Conservation (phyloP, 108 stramenopile genomes). For the Conticribra weissflogii region DNA sequence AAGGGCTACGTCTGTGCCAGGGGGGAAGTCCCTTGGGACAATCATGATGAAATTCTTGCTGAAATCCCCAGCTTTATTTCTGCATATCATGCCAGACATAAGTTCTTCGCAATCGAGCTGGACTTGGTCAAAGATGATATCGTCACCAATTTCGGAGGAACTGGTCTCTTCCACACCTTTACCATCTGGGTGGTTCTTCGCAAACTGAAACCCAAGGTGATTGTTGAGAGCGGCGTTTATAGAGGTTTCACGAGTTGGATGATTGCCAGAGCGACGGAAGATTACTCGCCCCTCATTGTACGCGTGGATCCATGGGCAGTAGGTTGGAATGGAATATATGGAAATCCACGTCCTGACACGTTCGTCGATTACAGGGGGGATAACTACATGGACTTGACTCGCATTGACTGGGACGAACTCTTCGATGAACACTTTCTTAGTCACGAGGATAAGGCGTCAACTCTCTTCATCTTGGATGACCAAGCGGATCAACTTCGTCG, state of each 20-base stretch:
- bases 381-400: background rate
- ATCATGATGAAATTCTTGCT: background rate
- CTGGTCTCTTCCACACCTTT: background rate
- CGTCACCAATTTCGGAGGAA: background rate
- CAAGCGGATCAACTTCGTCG: background rate
- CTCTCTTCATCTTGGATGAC: background rate
- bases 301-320: background rate
- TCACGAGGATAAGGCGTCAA: background rate
- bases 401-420: background rate
- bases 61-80: background rate
- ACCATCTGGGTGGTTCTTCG: background rate
- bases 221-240: background rate
- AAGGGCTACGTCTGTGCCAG: background rate
- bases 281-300: background rate
- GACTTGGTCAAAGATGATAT: background rate
- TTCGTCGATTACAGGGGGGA: background rate
- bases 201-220: background rate
- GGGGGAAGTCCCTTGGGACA: background rate
- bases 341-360: background rate
- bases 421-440: background rate
- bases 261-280: background rate
- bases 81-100: background rate
- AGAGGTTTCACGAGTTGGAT: background rate
- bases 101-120: background rate
- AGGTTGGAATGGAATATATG: background rate